Percentiles rank a stretch among this genome's conserved stretches.
Conservation (phyloP, 2,329 filamentous ascomycete species). For the Rutstroemia sydowiana region DNA sequence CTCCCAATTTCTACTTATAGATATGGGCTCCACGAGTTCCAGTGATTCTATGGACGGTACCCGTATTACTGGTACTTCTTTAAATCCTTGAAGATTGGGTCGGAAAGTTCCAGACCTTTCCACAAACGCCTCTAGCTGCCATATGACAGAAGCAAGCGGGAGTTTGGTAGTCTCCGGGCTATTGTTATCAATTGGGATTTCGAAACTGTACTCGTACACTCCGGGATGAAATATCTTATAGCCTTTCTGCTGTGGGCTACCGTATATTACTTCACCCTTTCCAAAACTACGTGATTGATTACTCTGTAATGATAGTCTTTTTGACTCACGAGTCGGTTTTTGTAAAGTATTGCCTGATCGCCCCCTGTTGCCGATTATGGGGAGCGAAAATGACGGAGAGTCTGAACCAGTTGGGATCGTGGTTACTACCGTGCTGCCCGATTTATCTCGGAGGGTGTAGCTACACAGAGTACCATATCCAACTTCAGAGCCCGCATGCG, state of each 20-base stretch:
- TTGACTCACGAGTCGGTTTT: slow-evolving; percentile 31
- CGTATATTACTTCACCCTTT: slow-evolving; percentile 50
- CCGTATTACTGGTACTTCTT: slow-evolving; percentile 61
- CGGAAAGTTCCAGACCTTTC: slow-evolving; percentile 66
- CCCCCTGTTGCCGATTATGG: slow-evolving; percentile 19
- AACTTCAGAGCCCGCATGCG: slow-evolving; percentile 52
- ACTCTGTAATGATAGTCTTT: slow-evolving; percentile 54
- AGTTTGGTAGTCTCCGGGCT: slow-evolving; percentile 66
- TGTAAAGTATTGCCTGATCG: slow-evolving; percentile 24
- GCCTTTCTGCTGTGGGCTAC: slow-evolving; percentile 54
- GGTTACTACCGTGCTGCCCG: slow-evolving; percentile 24
- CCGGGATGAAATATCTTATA: slow-evolving; percentile 57
- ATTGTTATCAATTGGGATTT: slow-evolving; percentile 73
- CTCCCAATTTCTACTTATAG: slow-evolving; percentile 69
- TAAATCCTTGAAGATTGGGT: slow-evolving; percentile 57
- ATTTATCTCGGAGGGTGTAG: slow-evolving; percentile 35
- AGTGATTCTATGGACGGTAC: slow-evolving; percentile 63
- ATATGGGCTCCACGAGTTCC: slow-evolving; percentile 67
- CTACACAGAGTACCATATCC: slow-evolving; percentile 55
- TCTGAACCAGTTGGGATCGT: slow-evolving; percentile 15
- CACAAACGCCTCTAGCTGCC: slow-evolving; percentile 61
- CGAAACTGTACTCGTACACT: slow-evolving; percentile 52
- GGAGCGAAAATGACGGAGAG: slow-evolving; percentile 19
- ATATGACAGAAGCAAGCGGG: slow-evolving; percentile 62
- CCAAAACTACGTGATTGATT: slow-evolving; percentile 62